Conservation (phyloP, 768 basidiomycete genomes). For the Leccinum rimulosum region DNA sequence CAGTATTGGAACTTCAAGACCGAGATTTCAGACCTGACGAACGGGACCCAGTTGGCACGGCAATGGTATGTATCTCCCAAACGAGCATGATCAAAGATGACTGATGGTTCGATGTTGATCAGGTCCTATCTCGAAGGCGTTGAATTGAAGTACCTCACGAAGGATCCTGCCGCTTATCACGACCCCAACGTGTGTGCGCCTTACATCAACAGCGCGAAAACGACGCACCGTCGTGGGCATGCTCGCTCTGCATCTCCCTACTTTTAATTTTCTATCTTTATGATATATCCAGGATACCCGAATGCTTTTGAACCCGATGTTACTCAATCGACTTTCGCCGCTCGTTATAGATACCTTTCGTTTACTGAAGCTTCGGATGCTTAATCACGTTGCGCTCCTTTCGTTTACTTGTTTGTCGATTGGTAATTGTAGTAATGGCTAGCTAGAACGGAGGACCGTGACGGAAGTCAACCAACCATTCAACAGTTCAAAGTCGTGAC, state of each 20-base stretch:
- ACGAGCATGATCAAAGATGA: neutral
- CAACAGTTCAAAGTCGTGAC: no score
- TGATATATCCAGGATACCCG: neutral
- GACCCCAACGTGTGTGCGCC: constrained; percentile 63
- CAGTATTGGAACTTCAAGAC: neutral
- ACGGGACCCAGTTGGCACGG: neutral
- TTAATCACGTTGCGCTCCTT: neutral
- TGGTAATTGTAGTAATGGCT: neutral
- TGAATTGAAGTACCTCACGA: constrained; percentile 55
- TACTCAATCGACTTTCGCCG: neutral
- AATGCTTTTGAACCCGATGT: neutral
- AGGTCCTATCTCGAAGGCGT: constrained; percentile 75
- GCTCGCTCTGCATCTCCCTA: neutral
- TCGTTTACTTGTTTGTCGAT: neutral
- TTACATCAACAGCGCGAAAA: constrained; percentile 34
- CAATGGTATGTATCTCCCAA: neutral
- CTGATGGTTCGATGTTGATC: neutral
- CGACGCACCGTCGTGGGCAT: neutral
- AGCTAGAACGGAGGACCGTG: no score
- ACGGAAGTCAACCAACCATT: no score
- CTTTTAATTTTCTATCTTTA: neutral
- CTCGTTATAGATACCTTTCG: neutral
- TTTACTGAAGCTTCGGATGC: neutral
- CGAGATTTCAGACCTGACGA: neutral
- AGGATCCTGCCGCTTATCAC: constrained; percentile 54